Conservation (phyloP, 169 alveolate species). For the Cystoisospora suis region DNA sequence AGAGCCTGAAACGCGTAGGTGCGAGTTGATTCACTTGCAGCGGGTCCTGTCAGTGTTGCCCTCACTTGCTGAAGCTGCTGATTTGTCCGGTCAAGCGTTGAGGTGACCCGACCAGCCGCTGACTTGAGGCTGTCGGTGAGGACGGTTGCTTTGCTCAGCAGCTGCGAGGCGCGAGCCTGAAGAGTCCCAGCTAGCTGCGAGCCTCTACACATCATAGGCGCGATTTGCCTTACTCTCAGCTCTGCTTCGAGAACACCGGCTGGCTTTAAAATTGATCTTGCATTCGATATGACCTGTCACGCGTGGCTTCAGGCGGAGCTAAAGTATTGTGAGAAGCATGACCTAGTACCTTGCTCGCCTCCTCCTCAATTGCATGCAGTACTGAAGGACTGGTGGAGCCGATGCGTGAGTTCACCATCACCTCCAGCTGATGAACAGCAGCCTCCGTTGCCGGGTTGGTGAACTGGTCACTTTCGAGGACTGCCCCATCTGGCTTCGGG, state of each 20-base stretch:
- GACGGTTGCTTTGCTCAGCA: not conserved
- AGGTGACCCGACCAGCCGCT: not conserved
- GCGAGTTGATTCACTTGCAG: not conserved
- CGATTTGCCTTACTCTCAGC: not conserved
- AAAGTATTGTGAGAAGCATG: not conserved
- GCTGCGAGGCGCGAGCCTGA: not conserved
- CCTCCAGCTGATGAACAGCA: conserved; percentile 5
- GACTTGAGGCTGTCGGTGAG: not conserved
- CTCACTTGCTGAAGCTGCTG: conserved; percentile 7
- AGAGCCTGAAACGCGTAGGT: conserved; percentile 5
- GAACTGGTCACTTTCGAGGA: not conserved
- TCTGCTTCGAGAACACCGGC: conserved; percentile 4
- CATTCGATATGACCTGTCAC: not conserved
- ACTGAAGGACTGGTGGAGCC: not conserved
- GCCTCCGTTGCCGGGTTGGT: not conserved
- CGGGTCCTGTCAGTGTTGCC: not conserved
- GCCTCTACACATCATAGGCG: not conserved
- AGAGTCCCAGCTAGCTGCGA: too few species aligned
- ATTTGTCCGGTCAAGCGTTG: not conserved
- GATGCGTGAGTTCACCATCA: not conserved
- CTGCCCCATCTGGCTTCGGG: not conserved
- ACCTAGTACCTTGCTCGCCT: conserved; percentile 4
- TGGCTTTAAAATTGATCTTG: not conserved
- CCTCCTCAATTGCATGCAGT: not conserved
- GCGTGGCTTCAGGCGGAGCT: not conserved